Evolutionary conservation across 1,284 basidiomycete genomes (phyloP), one percentile per base, ranked within the genome.

Genomic region (Leccinum subfulvum): DNA sequence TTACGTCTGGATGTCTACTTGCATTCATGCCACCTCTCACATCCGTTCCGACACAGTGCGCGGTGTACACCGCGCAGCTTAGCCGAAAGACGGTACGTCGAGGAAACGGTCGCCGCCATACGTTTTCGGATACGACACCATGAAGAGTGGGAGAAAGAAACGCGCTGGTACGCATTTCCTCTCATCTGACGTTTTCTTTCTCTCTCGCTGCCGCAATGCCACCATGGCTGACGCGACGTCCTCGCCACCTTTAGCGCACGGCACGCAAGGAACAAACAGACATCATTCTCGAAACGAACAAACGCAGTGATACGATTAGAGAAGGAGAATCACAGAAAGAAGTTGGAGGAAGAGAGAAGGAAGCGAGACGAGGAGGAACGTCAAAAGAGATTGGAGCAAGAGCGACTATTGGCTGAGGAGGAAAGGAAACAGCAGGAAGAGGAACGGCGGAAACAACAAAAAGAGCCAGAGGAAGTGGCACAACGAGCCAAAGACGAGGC

Each of bases 131-230:
- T 85, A 14, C 81, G 82, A 61, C 82, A 91, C 77, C 79, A 90
- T 65, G 89, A 91, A 76, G 89, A 91, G 68, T 92, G 89, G 90
- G 85, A 90, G 75, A 82, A 81, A 64, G 81, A 67, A 89, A 92
- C 65, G 87, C 90, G 14, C 85, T 88, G 68, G 90, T 92, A 70
- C 66, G 88, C 82, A 6, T 59, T 56, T 28, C 21, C 26, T 28
- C 5, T 41, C 44, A 10, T 47, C 10, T 47, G 18, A 47, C 18
- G n/a, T 18, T 4, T 26, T 26, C 23, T 57, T 21, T 18, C 26
- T 18, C n/a, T 11, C 16, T n/a, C 30, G 30, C 9, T 4, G 3
- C 2, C n/a, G 26, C 26, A 54, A 44, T 55, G 7, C 14, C 52
- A 58, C 18, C 5, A 47, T 51, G 49, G 16, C 56, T 14, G 39